Conservation (phyloP, 2,329 filamentous ascomycete species). For the Fusarium mundagurra region DNA sequence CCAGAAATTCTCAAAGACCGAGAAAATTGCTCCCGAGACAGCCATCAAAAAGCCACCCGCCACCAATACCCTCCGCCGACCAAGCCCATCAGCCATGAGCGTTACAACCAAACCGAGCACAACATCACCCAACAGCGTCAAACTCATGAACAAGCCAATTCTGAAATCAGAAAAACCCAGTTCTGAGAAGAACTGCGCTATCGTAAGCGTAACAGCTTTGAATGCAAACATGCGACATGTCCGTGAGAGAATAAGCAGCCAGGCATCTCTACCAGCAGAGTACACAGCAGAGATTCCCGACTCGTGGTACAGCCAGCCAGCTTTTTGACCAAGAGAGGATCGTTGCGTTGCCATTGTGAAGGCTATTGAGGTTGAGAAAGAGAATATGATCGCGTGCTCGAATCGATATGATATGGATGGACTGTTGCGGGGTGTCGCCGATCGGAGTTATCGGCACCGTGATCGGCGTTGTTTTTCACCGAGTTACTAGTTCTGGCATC, state of each 20-base stretch:
- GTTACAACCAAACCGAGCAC: constrained; percentile 66
- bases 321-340: constrained; percentile 23
- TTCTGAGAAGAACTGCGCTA: constrained; percentile 69
- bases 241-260: constrained; percentile 48
- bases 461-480: constrained; percentile 21
- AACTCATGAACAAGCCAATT: constrained; percentile 72
- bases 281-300: constrained; percentile 60
- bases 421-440: constrained; percentile 22
- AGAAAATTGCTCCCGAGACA: constrained; percentile 64
- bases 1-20: constrained; percentile 66
- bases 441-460: constrained; percentile 29
- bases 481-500: constrained; percentile 16
- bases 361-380: neutral
- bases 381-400: neutral
- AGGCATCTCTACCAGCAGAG: constrained; percentile 51
- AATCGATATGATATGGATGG: neutral
- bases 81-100: constrained; percentile 67
- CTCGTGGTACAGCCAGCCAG: constrained; percentile 52
- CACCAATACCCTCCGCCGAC: constrained; percentile 63
- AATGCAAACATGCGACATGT: constrained; percentile 71
- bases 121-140: constrained; percentile 70
- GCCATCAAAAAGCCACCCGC: constrained; percentile 66
- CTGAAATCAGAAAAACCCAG: constrained; percentile 64
- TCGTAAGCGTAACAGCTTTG: constrained; percentile 67
- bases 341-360: constrained; percentile 7